Conservation (phyloP, 169 alveolate species). For the Eimeria acervulina region DNA sequence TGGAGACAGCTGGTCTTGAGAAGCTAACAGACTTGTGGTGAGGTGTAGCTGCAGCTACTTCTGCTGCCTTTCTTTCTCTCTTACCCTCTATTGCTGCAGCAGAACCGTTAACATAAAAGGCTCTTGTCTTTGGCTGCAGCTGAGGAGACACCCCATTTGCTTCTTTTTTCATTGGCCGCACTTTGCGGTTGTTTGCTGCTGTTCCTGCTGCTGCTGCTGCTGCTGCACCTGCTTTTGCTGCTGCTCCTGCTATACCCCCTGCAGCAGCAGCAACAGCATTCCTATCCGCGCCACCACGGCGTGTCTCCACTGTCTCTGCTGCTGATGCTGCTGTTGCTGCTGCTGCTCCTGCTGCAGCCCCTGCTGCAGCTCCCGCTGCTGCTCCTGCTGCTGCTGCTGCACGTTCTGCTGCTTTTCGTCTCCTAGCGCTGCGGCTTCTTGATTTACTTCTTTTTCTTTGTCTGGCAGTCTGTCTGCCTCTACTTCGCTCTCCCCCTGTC, state of each 20-base stretch:
- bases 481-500: neutral
- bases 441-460: neutral
- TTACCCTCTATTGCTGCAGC: neutral
- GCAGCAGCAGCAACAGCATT: too few relatives aligned
- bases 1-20: too few relatives aligned
- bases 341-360: neutral
- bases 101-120: neutral
- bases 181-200: too few relatives aligned
- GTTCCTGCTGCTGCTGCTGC: too few relatives aligned
- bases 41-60: neutral
- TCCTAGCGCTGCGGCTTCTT: conserved; percentile 29
- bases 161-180: too few relatives aligned
- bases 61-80: neutral
- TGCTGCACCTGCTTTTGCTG: too few relatives aligned
- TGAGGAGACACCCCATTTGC: too few relatives aligned
- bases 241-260: too few relatives aligned
- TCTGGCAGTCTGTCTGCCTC: neutral
- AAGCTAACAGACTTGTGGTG: neutral
- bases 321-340: neutral
- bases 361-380: too few relatives aligned
- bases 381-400: neutral
- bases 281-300: neutral
- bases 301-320: neutral
- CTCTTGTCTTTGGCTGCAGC: too few relatives aligned
- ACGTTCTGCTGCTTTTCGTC: conserved; percentile 20